A percentile compares a stretch with the other conserved stretches of the same genome.
phyloP scores from a whole-genome alignment of 2,329 filamentous ascomycete genomes.

The Monilinia aucupariae region DNA sequence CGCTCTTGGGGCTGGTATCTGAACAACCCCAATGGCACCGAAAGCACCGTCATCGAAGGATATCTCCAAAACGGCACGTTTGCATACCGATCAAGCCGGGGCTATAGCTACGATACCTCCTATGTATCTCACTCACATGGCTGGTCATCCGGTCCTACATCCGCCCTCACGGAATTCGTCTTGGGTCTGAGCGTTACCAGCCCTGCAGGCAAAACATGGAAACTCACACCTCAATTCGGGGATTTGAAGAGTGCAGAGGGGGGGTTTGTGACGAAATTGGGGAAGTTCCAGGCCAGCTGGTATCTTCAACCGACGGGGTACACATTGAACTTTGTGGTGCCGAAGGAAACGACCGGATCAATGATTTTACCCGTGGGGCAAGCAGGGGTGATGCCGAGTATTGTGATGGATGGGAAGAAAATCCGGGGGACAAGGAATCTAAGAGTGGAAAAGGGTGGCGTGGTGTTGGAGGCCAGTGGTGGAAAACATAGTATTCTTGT shows the following conservation, averaged over 20 bases:
- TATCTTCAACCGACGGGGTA: constrained; percentile 17
- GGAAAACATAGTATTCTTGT: constrained; percentile 12
- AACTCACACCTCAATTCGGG: constrained; percentile 39
- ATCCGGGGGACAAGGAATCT: background rate
- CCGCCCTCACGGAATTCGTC: constrained; percentile 41
- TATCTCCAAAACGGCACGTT: constrained; percentile 52
- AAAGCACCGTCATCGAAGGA: constrained; percentile 54
- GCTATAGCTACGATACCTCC: constrained; percentile 42
- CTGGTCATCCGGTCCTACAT: constrained; percentile 45
- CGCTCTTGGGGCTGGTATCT: constrained; percentile 58
- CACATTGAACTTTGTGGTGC: constrained; percentile 19
- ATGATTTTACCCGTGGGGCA: constrained; percentile 17
- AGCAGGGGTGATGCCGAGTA: constrained; percentile 14
- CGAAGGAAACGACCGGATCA: constrained; percentile 18
- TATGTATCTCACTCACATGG: constrained; percentile 46
- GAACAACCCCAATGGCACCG: constrained; percentile 50
- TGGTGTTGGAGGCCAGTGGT: constrained; percentile 1
- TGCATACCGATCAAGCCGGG: constrained; percentile 48
- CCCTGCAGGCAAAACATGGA: constrained; percentile 37
- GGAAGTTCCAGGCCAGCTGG: constrained; percentile 37
- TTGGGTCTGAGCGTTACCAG: constrained; percentile 40
- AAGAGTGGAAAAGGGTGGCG: background rate
- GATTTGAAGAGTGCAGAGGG: constrained; percentile 38
- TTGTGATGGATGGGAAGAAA: constrained; percentile 18
- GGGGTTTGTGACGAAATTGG: constrained; percentile 39